A percentile compares a stretch with the other conserved stretches of the same genome.
These are phyloP conservation scores for Leccinum arenicola DNA, from an alignment of 768 basidiomycete species.

Conservation along the genomic window DNA sequence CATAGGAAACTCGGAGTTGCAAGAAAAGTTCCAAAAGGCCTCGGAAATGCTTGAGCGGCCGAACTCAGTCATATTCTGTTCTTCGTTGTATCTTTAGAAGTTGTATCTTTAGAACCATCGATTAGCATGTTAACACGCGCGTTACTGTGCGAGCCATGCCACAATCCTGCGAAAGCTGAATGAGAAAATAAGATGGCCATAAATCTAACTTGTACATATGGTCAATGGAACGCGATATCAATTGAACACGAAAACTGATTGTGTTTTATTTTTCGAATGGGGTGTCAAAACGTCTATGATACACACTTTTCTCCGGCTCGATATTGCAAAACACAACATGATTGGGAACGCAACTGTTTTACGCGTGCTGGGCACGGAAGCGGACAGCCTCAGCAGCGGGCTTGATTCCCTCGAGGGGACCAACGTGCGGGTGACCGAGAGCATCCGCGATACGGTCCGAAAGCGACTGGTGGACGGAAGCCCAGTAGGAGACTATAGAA, in stretches of 20 bases:
- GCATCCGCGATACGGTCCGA: constrained; percentile 78
- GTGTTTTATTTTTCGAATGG: not conserved
- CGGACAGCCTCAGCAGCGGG: constrained; percentile 55
- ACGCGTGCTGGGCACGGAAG: constrained; percentile 37
- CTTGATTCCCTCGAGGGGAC: constrained; percentile 55
- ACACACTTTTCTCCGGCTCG: not conserved
- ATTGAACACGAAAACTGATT: not conserved
- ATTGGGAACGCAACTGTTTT: not conserved
- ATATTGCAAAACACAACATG: not conserved
- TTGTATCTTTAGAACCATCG: constrained; percentile 59
- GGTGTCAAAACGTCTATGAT: not conserved
- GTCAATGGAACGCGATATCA: not conserved
- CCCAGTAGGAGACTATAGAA: constrained; percentile 68
- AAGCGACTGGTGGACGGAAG: constrained; percentile 71
- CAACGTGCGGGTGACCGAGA: constrained; percentile 51
- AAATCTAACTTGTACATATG: too few species aligned
- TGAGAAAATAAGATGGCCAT: not conserved
- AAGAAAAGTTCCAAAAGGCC: constrained; percentile 90
- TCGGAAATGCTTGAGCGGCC: constrained; percentile 92
- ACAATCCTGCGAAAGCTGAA: not conserved
- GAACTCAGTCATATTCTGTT: constrained; percentile 91
- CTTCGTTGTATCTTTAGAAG: constrained; percentile 70
- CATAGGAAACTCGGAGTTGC: constrained; percentile 91
- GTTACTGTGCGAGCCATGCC: not conserved
- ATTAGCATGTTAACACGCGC: not conserved